Base-by-base conservation (phyloP, 345 rosid genomes). In the Sonneratia caseolaris region DNA sequence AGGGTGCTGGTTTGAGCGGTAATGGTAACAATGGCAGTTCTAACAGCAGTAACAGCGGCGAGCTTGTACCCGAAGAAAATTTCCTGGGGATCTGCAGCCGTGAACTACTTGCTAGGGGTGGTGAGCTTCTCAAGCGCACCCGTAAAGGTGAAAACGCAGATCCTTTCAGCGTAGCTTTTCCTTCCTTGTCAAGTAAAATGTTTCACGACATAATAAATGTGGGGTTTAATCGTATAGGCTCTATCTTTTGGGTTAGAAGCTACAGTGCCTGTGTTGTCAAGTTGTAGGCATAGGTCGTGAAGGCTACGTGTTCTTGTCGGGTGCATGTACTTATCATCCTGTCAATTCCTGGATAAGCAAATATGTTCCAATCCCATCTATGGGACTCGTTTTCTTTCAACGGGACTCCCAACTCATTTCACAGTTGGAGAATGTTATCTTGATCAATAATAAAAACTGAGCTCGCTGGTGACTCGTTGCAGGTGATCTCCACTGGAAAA, bases 401-500 rank as follows among this genome's bases (percentile, higher is more conserved):
- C 55, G 55, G 1, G 19, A 27, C 32, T 14, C 61, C 6, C 61
- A 21, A 65, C 9, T 14, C 10, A 36, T 64, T 27, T 64, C 32
- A 64, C 19, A 10, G 37, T 43, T 22, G 16, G 45, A 42, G 45
- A 42, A 27, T 27, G 32, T 27, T 27, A 27, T 24, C 1, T 57
- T 71, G 66, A 24, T 56, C 11, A 27, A 27, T 27, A 27, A 27
- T 27, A 27, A 27, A 27, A 27, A 27, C 32, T 27, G 32, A 42
- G 45, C 10, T 42, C 45, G 10, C 45, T 42, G 48, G 64, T 0
- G 6, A 2, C n/a, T 36, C 8, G 21, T 42, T 80, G 80, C 92
- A 95, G 99, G 99, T 72, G 97, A 92, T 80, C 93, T 95, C 14
- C 99, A 92, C 73, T 89, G 92, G 99, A 96, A 96, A 73, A 71